These are phyloP conservation scores for Kodamaea alishanica DNA, from an alignment of 1,139 yeast species.

Conservation along the genomic window DNA sequence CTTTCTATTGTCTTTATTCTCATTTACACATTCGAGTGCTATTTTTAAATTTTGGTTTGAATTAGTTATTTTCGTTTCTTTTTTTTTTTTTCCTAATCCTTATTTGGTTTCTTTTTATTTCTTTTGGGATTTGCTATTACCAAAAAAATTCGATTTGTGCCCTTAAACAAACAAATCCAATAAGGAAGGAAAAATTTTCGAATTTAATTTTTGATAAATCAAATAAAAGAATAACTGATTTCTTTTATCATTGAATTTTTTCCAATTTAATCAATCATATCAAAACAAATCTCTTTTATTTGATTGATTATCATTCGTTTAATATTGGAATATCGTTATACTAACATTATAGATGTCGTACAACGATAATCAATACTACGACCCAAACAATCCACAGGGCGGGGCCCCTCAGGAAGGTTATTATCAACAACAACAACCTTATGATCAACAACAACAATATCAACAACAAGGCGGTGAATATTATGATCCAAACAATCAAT, in stretches of 20 bases:
- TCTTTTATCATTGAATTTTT: no score
- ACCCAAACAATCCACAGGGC: slow-evolving; percentile 37
- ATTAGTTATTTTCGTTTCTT: neutral
- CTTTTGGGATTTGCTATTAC: neutral
- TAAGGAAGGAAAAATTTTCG: neutral
- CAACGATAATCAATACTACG: slow-evolving; percentile 50
- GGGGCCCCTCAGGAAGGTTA: slow-evolving; percentile 40
- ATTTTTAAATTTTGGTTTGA: no score
- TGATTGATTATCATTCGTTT: slow-evolving; percentile 1
- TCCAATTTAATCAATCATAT: neutral
- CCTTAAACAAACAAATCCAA: neutral
- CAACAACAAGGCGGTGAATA: slow-evolving; percentile 38
- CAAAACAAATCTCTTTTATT: neutral
- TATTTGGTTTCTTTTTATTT: neutral
- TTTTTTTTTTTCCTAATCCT: neutral
- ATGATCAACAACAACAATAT: slow-evolving; percentile 28
- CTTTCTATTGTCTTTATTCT: no score
- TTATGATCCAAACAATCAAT: slow-evolving; percentile 50
- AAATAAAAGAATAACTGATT: neutral
- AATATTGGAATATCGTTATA: slow-evolving; percentile 8
- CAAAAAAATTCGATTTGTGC: neutral
- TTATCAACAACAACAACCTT: slow-evolving; percentile 48
- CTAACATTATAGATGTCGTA: slow-evolving; percentile 45
- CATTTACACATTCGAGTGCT: no score
- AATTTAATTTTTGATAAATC: neutral